Evolutionary conservation across 306 rosid species (phyloP), one percentile per base, ranked within the genome.

Genomic region (Sechiopsis laciniata): DNA sequence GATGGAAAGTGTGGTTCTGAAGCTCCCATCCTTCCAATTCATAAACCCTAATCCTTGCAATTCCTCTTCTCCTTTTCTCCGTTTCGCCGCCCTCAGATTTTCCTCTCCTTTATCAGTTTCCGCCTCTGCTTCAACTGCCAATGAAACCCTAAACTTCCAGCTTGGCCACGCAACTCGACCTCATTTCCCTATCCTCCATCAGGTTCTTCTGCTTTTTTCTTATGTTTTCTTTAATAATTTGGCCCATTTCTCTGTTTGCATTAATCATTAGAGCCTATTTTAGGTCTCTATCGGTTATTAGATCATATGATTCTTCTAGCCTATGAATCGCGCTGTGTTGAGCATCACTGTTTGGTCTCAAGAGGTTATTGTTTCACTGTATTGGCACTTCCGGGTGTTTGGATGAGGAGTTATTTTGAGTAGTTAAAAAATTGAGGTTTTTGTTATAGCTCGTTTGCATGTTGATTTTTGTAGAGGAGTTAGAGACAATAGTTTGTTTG

Each of bases 171-270:
- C 55, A 57, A 85, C 89, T 24, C 83, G 92, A 1, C 83, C 84
- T 12, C 84, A 87, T 79, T 87, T 87, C 73, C 92, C 92, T 17
- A 87, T 87, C 48, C 92, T 87, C 65, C 82, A 83, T 78, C 89
- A 87, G 92, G 92, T 85, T 57, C 20, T 51, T 52, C 52, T 7
- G 16, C 26, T 0, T 57, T 46, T 61, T 3, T 52, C 37, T 5
- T 26, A 13, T 0, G 54, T 46, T 61, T 3, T 52, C 37, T 5
- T 26, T 26, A 13, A 5, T 4, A 12, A 51, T 77, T 71, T 60
- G 66, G 11, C 66, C 20, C 20, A 14, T 60, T 32, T 13, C 5
- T 60, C 10, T 29, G 42, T 14, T 60, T 24, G 9, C 42, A 5
- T 57, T 55, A 2, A 24, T 59, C 65, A 13, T 24, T 2, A 6